Evolutionary conservation across 805 yeast species (phyloP).

Genomic region (Wickerhamiella nectarea): DNA sequence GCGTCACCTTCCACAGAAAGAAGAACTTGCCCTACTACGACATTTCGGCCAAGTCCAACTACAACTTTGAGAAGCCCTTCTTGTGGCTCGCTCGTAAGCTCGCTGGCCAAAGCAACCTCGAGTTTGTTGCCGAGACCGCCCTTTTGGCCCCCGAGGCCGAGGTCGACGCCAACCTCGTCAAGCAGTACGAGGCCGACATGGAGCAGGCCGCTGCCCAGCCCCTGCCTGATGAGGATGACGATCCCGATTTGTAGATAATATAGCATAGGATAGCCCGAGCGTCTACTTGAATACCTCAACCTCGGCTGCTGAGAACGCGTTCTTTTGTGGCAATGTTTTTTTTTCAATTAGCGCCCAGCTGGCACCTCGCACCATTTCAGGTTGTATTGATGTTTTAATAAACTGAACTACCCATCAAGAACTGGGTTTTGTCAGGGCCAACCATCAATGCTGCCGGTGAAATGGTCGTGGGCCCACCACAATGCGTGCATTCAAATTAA

Average conservation of each 20-base stretch:
- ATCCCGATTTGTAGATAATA: conserved; percentile 63
- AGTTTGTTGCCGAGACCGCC: conserved; percentile 98
- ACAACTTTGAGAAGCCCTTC: conserved; percentile 99
- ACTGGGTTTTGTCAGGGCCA: too few species aligned
- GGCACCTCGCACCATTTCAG: too few species aligned
- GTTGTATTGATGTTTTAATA: too few species aligned
- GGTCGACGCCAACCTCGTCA: conserved; percentile 93
- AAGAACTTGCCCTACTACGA: conserved; percentile 99
- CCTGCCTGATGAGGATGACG: conserved; percentile 99
- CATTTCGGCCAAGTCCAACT: conserved; percentile 98
- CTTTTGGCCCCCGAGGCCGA: conserved; percentile 99
- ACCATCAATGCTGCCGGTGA: too few species aligned
- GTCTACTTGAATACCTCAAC: too few species aligned
- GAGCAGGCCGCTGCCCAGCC: conserved; percentile 99
- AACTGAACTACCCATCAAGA: too few species aligned
- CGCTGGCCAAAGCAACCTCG: conserved; percentile 95
- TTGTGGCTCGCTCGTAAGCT: conserved; percentile 99
- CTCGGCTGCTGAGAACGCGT: too few species aligned
- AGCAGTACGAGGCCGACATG: conserved; percentile 98
- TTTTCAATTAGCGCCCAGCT: too few species aligned
- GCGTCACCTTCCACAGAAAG: conserved; percentile 99
- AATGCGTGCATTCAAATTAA: too few species aligned
- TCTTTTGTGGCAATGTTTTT: too few species aligned
- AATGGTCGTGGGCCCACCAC: too few species aligned
- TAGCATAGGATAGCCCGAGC: not conserved